phyloP scores from a whole-genome alignment of 768 basidiomycete species.

The Rubroboletus satanas region DNA sequence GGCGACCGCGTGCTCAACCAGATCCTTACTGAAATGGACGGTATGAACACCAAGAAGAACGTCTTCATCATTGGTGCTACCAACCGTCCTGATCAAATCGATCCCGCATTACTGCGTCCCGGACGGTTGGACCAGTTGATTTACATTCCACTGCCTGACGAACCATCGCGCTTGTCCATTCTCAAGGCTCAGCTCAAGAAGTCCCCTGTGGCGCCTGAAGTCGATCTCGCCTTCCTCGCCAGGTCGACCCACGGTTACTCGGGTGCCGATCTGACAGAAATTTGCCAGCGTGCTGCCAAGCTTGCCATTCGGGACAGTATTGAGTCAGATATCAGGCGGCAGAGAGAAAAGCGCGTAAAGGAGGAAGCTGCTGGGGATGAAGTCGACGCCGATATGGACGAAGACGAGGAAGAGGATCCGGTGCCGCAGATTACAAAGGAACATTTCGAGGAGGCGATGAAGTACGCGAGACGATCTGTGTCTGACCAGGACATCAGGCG shows the following conservation, averaged over 20 bases:
- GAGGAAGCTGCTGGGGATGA: conserved; percentile 66
- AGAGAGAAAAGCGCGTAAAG: conserved; percentile 75
- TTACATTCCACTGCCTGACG: conserved; percentile 98
- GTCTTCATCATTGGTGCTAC: conserved; percentile 98
- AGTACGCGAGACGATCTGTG: conserved; percentile 93
- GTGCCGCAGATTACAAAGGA: conserved; percentile 86
- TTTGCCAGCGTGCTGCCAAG: conserved; percentile 97
- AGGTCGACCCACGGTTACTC: conserved; percentile 97
- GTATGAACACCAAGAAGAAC: conserved; percentile 98
- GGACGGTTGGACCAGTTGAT: conserved; percentile 99
- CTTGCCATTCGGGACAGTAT: conserved; percentile 94
- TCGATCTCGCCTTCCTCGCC: conserved; percentile 82
- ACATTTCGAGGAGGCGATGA: conserved; percentile 99
- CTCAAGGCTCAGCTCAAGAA: conserved; percentile 90
- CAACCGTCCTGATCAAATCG: conserved; percentile 95
- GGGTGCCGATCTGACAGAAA: conserved; percentile 99
- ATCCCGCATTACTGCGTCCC: conserved; percentile 88
- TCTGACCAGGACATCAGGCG: conserved; percentile 95
- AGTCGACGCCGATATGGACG: conserved; percentile 69
- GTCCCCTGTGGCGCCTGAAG: conserved; percentile 77
- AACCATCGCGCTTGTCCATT: conserved; percentile 85
- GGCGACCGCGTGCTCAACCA: conserved; percentile 98
- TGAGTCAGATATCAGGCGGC: conserved; percentile 79
- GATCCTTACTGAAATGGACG: conserved; percentile 97
- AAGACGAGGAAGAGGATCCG: conserved; percentile 74